Conservation (phyloP, 257 asterid genomes). For the Scutellaria barbata region DNA sequence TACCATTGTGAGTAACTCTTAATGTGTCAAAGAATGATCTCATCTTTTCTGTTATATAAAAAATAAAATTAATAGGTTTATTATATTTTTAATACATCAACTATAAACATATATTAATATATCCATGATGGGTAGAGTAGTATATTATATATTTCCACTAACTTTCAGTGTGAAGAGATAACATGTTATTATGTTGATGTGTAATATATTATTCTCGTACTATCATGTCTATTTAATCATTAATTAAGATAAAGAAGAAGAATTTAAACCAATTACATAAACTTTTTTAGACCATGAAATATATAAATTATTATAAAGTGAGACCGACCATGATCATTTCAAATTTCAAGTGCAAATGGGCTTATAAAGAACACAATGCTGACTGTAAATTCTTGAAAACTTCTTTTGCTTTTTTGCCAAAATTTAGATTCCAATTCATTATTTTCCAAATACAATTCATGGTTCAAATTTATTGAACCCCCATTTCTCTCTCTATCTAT, state of each 20-base stretch:
- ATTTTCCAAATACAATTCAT: not conserved
- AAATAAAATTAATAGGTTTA: too few relatives aligned
- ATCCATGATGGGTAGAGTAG: too few relatives aligned
- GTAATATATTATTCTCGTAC: too few relatives aligned
- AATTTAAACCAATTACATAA: not conserved
- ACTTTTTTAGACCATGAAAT: not conserved
- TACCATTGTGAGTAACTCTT: too few relatives aligned
- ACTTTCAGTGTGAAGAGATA: not conserved
- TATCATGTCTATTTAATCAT: not conserved
- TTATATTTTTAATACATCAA: too few relatives aligned
- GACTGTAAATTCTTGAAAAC: not conserved
- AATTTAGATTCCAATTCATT: not conserved
- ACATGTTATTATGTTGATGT: too few relatives aligned
- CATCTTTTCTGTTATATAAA: too few relatives aligned
- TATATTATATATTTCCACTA: too few relatives aligned
- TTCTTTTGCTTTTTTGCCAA: conserved; percentile 5
- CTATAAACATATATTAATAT: too few relatives aligned
- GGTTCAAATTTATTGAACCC: not conserved
- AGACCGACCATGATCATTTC: not conserved
- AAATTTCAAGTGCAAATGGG: not conserved
- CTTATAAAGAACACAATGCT: not conserved
- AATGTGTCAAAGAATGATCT: too few relatives aligned
- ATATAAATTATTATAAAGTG: not conserved
- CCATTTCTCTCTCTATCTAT: not conserved
- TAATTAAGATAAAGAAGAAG: not conserved